Base-by-base conservation (phyloP, 768 basidiomycete species). In the Suillus bovinus region DNA sequence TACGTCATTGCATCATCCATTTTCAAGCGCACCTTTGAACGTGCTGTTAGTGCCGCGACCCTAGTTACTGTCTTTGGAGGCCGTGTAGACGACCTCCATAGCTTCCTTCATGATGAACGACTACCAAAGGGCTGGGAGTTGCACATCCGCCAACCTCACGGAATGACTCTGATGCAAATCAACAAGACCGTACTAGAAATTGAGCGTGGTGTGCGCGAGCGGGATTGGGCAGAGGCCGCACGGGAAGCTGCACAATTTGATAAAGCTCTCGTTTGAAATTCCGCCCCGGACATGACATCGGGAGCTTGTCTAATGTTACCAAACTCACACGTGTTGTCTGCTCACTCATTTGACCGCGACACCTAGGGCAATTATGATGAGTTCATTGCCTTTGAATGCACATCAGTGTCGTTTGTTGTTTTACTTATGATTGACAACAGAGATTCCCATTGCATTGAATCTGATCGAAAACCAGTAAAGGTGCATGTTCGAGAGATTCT, bases 81-180 rank as follows among this genome's bases (percentile, higher is more conserved):
- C 1, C 78, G 80, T 33, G 69, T 88, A 8, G 71, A 77, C 0
- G 87, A 88, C 63, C 69, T 93, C 24, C 76, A 81, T 58, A 62
- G 79, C 0, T 64, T 90, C 34, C 73, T 93, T 38, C 68, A 79
- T 5, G 86, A 93, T 31, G 91, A 93, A 64, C 84, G 89, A 5
- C 69, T 93, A 22, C 87, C 87, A 0, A 78, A 88, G 0, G 85
- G 85, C 9, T 93, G 90, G 89, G 89, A 91, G 68, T 80, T 90
- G 0, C 77, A 80, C 24, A 71, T 85, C 24, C 78, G 81, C 54
- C 74, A 80, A 52, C 82, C 75, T 1, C 73, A 78, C 58, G 90
- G 91, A 0, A 72, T 91, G 38, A 90, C 91, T 1, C 69, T 93
- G 6, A 52, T 73, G 5, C 70, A 71, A 7, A 88, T 91, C 77